Percentiles rank a stretch among this genome's conserved stretches.
These are phyloP conservation scores for Apiospora koreana DNA, from an alignment of 2,329 filamentous ascomycete species.

Conservation along the genomic window DNA sequence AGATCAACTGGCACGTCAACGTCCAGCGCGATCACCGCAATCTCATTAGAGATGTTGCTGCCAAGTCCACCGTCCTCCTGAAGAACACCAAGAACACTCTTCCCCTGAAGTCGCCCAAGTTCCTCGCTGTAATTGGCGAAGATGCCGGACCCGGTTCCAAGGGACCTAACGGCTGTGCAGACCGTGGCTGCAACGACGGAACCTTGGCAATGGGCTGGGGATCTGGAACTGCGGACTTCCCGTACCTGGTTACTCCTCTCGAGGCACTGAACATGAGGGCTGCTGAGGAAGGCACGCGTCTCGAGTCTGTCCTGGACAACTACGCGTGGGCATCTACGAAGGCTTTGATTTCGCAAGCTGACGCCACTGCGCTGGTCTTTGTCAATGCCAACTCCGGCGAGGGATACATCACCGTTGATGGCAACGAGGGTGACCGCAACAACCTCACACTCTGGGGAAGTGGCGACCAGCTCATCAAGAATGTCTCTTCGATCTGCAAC, in stretches of 20 bases:
- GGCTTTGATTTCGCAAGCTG: conserved; percentile 60
- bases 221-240: conserved; percentile 71
- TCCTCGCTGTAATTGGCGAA: conserved; percentile 76
- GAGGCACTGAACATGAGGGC: conserved; percentile 67
- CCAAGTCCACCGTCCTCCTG: conserved; percentile 81
- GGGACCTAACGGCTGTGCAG: conserved; percentile 77
- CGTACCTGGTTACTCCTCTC: conserved; percentile 75
- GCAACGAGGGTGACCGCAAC: conserved; percentile 84
- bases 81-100: conserved; percentile 77
- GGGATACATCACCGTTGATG: conserved; percentile 80
- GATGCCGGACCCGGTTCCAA: conserved; percentile 75
- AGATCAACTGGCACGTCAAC: conserved; percentile 80
- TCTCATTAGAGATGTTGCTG: conserved; percentile 75
- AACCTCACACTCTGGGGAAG: conserved; percentile 89
- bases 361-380: conserved; percentile 79
- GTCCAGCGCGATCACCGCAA: conserved; percentile 74
- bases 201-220: conserved; percentile 80
- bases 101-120: conserved; percentile 77
- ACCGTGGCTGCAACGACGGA: conserved; percentile 62
- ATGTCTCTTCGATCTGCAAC: conserved; percentile 73
- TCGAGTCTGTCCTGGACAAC: conserved; percentile 70
- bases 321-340: conserved; percentile 63
- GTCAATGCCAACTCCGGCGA: conserved; percentile 87
- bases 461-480: conserved; percentile 79
- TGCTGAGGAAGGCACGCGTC: conserved; percentile 55